phyloP scores from a whole-genome alignment of 2,329 filamentous ascomycete genomes.

The Exophiala sp. region DNA sequence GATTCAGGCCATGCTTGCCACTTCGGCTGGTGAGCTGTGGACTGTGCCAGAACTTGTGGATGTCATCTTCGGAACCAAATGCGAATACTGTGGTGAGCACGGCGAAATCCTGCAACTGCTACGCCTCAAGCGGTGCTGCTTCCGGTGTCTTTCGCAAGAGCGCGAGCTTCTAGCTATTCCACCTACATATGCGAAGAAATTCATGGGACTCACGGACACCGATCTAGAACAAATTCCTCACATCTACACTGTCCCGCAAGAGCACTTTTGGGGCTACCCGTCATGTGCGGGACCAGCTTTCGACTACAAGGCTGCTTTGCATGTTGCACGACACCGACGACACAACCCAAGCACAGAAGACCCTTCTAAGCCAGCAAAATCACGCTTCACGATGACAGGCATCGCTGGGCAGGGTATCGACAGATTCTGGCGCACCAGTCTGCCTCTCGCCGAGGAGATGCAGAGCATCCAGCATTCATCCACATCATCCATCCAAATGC shows the following conservation, averaged over 20 bases:
- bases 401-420: neutral
- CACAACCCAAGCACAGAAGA: no score
- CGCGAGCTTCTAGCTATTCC: constrained; percentile 14
- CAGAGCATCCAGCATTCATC: constrained; percentile 7
- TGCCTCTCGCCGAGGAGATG: neutral
- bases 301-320: constrained; percentile 10
- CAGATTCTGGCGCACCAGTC: neutral
- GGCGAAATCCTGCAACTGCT: constrained; percentile 16
- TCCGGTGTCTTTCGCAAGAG: constrained; percentile 19
- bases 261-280: constrained; percentile 14
- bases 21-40: constrained; percentile 32
- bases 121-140: constrained; percentile 15
- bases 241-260: constrained; percentile 10
- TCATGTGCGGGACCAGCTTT: neutral
- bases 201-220: constrained; percentile 3
- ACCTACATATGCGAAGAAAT: neutral
- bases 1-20: constrained; percentile 7
- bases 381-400: neutral
- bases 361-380: neutral
- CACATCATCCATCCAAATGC: constrained; percentile 6
- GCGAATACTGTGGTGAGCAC: constrained; percentile 14
- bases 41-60: constrained; percentile 8
- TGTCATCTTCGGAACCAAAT: constrained; percentile 9
- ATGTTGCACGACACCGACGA: neutral
- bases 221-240: constrained; percentile 7